Conservation (phyloP, 345 rosid species). For the Lagerstroemia speciosa region DNA sequence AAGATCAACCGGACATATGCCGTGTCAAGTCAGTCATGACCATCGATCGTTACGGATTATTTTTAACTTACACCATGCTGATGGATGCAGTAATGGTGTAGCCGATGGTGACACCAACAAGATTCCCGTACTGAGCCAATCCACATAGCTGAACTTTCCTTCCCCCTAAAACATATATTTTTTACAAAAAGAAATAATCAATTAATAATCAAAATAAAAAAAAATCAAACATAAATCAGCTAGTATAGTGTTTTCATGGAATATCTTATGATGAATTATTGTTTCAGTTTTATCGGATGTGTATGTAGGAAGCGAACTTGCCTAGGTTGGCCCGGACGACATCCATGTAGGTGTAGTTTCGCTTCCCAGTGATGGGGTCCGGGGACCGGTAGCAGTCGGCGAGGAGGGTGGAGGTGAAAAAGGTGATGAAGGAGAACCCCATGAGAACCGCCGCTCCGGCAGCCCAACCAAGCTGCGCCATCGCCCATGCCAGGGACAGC, state of each 20-base stretch:
- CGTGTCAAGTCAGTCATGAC: too few relatives aligned
- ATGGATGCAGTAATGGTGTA: slow-evolving; percentile 92
- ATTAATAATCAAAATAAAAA: not conserved
- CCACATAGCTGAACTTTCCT: slow-evolving; percentile 56
- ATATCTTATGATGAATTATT: too few relatives aligned
- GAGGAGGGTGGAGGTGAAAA: slow-evolving; percentile 65
- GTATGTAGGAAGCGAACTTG: not conserved
- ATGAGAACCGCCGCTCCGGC: slow-evolving; percentile 66
- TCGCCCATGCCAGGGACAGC: slow-evolving; percentile 77
- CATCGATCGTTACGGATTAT: too few relatives aligned
- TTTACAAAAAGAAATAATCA: not conserved
- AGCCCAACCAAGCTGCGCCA: slow-evolving; percentile 79
- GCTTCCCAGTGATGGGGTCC: slow-evolving; percentile 54
- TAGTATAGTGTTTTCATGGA: too few relatives aligned
- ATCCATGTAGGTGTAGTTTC: slow-evolving; percentile 90
- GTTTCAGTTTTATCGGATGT: not conserved
- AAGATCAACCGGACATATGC: not conserved
- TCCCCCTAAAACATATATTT: slow-evolving; percentile 23
- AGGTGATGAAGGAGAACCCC: slow-evolving; percentile 66
- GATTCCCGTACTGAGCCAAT: slow-evolving; percentile 65
- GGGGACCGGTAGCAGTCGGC: slow-evolving; percentile 75
- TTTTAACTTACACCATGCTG: slow-evolving; percentile 74
- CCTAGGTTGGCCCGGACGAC: slow-evolving; percentile 71
- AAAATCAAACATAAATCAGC: not conserved
- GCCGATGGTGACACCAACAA: slow-evolving; percentile 59